These are phyloP conservation scores for Plectosphaerella cucumerina DNA, from an alignment of 2,329 filamentous ascomycete genomes.

Conservation along the genomic window DNA sequence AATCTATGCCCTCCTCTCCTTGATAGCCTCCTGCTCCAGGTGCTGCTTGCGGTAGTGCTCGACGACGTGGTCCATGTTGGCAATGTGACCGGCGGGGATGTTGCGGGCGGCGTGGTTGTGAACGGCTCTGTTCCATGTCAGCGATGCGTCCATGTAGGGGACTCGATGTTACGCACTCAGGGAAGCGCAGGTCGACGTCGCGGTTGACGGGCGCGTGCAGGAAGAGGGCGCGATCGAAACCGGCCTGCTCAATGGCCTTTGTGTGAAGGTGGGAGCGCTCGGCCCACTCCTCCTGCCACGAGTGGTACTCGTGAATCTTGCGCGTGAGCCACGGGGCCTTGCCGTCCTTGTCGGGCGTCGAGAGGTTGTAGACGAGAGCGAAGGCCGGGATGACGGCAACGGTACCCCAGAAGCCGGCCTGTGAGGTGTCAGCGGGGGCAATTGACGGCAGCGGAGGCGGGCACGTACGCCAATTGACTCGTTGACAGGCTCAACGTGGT, in stretches of 20 bases:
- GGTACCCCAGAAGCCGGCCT: constrained; percentile 46
- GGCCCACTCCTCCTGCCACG: constrained; percentile 46
- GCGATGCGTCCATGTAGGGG: not conserved
- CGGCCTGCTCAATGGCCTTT: constrained; percentile 49
- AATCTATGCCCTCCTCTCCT: constrained; percentile 34
- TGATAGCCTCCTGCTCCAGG: constrained; percentile 50
- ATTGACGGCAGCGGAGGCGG: not conserved
- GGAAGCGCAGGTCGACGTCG: constrained; percentile 50
- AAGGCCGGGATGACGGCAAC: constrained; percentile 39
- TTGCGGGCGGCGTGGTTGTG: constrained; percentile 46
- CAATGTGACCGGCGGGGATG: constrained; percentile 50
- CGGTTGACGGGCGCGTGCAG: constrained; percentile 33
- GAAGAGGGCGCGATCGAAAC: constrained; percentile 53
- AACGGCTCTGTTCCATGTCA: constrained; percentile 35
- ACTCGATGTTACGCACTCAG: constrained; percentile 44
- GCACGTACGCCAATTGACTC: constrained; percentile 54
- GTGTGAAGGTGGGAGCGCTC: constrained; percentile 49
- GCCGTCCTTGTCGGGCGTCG: constrained; percentile 44
- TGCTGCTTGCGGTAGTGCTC: constrained; percentile 55
- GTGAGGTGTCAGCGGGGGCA: not conserved
- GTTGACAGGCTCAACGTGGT: constrained; percentile 39
- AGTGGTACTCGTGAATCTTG: constrained; percentile 42
- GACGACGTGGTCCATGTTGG: constrained; percentile 51
- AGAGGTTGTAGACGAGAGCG: constrained; percentile 43
- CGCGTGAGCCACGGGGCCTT: constrained; percentile 41